Evolutionary conservation across 1,284 basidiomycete genomes (phyloP).

Genomic region (Limonomyces culmigenus): DNA sequence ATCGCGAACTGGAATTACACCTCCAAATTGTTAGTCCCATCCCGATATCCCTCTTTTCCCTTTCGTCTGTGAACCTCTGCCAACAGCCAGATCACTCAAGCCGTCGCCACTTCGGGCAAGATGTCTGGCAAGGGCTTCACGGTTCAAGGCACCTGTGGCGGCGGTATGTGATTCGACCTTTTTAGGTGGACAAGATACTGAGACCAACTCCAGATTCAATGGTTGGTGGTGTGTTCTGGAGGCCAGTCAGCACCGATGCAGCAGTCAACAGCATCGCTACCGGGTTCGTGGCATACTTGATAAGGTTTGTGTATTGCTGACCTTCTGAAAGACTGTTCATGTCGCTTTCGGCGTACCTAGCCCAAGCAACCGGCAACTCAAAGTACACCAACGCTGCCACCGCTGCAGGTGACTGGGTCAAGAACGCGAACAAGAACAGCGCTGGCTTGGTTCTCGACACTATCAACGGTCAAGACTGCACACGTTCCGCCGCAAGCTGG

Average conservation of each 20-base stretch:
- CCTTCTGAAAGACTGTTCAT: constrained; percentile 1
- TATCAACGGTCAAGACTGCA: constrained; percentile 25
- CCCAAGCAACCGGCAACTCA: constrained; percentile 22
- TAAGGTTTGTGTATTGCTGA: too few species aligned
- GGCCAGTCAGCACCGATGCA: constrained; percentile 21
- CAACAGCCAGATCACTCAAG: constrained; percentile 21
- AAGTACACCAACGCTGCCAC: constrained; percentile 28
- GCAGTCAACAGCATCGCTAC: constrained; percentile 30
- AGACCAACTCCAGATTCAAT: constrained; percentile 22
- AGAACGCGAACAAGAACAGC: constrained; percentile 23
- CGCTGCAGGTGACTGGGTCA: constrained; percentile 27
- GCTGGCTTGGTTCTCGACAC: constrained; percentile 26
- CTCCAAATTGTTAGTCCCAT: constrained; percentile 20
- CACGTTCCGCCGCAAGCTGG: constrained; percentile 18
- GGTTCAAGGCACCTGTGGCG: constrained; percentile 23
- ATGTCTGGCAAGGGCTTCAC: constrained; percentile 22
- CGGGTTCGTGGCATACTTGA: constrained; percentile 22
- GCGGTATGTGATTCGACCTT: constrained; percentile 14
- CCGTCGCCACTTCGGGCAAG: constrained; percentile 18
- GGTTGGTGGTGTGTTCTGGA: constrained; percentile 36
- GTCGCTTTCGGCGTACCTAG: constrained; percentile 29
- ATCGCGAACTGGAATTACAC: constrained; percentile 31
- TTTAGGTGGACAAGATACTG: too few species aligned
- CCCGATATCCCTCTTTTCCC: neutral
- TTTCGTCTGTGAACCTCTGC: neutral